phyloP scores from a whole-genome alignment of 2,329 filamentous ascomycete genomes.

The Aureobasidium zeae region DNA sequence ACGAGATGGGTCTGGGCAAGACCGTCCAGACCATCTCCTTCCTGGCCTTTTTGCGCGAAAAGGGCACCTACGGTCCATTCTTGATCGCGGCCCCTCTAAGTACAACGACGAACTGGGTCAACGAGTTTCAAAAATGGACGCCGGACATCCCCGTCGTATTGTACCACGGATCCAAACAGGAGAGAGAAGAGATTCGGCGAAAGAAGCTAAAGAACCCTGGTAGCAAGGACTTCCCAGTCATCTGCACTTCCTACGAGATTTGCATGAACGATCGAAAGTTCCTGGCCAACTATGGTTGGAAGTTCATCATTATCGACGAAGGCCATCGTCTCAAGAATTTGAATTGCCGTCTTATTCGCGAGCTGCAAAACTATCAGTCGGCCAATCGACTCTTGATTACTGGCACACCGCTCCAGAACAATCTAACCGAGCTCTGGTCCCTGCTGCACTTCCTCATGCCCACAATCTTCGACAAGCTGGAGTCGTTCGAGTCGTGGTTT shows the following conservation, averaged over 20 bases:
- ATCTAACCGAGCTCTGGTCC: constrained; percentile 89
- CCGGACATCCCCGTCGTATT: constrained; percentile 79
- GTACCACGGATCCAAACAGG: constrained; percentile 76
- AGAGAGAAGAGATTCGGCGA: constrained; percentile 66
- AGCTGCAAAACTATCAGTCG: constrained; percentile 79
- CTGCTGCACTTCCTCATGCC: constrained; percentile 87
- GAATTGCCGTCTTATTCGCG: constrained; percentile 82
- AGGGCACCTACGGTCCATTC: constrained; percentile 81
- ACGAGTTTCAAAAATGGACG: constrained; percentile 86
- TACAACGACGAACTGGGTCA: constrained; percentile 90
- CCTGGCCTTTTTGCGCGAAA: constrained; percentile 77
- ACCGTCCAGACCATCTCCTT: constrained; percentile 85
- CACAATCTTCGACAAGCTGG: constrained; percentile 84
- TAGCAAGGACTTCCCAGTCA: constrained; percentile 69
- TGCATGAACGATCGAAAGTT: constrained; percentile 81
- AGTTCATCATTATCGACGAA: constrained; percentile 97
- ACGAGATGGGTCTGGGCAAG: constrained; percentile 92
- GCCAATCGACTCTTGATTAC: constrained; percentile 88
- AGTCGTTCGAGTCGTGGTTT: constrained; percentile 92
- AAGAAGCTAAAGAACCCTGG: constrained; percentile 63
- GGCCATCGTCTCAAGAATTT: constrained; percentile 96
- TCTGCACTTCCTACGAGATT: constrained; percentile 94
- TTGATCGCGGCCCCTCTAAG: constrained; percentile 84
- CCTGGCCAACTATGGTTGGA: constrained; percentile 79
- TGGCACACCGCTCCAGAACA: constrained; percentile 91